Evolutionary conservation across 2,329 filamentous ascomycete genomes (phyloP).

Genomic region (Talaromyces sp.): DNA sequence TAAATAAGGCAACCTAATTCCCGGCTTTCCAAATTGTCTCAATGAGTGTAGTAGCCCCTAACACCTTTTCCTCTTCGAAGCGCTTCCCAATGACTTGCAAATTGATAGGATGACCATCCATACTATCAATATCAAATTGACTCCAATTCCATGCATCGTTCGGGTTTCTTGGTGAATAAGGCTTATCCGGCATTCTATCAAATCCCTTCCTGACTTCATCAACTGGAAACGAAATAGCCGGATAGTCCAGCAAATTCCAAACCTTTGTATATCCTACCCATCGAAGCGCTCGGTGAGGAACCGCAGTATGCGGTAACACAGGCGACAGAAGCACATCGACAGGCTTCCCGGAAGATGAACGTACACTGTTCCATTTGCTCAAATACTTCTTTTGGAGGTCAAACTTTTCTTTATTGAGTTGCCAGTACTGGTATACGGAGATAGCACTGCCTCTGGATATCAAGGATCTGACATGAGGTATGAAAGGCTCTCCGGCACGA

Average conservation of each 20-base stretch:
- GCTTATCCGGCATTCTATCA: conserved; percentile 34
- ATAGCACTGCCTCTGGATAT: conserved; percentile 55
- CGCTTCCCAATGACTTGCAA: conserved; percentile 55
- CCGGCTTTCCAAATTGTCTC: conserved; percentile 29
- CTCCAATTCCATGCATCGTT: conserved; percentile 54
- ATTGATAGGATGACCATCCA: conserved; percentile 51
- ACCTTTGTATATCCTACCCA: conserved; percentile 62
- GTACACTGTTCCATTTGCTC: conserved; percentile 56
- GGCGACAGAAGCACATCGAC: conserved; percentile 61
- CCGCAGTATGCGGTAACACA: conserved; percentile 60
- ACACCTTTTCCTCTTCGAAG: conserved; percentile 57
- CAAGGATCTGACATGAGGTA: conserved; percentile 59
- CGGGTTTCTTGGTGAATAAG: conserved; percentile 46
- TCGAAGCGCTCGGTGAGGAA: conserved; percentile 44
- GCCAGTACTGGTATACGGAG: conserved; percentile 66
- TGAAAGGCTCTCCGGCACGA: conserved; percentile 58
- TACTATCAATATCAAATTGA: conserved; percentile 46
- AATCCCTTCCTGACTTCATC: conserved; percentile 48
- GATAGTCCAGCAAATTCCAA: conserved; percentile 64
- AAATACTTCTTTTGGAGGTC: conserved; percentile 57
- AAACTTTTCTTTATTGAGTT: conserved; percentile 60
- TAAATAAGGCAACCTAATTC: not conserved
- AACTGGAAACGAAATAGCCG: conserved; percentile 57
- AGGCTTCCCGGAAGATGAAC: conserved; percentile 45
- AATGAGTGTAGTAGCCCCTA: conserved; percentile 45